Conservation (phyloP, 306 rosid genomes). For the Purshia tridentata region DNA sequence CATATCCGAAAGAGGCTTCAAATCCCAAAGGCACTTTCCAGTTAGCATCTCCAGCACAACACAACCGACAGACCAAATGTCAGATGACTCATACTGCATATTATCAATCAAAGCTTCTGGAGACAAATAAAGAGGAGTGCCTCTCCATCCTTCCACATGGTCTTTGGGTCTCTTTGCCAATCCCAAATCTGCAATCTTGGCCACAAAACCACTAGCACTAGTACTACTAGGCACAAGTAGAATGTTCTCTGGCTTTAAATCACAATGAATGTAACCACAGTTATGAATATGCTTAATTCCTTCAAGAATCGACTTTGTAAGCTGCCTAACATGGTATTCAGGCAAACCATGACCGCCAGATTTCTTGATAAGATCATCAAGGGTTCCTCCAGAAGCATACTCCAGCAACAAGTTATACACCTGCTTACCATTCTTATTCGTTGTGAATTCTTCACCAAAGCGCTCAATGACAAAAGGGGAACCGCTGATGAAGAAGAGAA, state of each 20-base stretch:
- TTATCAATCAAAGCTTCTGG: constrained; percentile 25
- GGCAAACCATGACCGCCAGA: constrained; percentile 12
- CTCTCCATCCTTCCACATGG: constrained; percentile 14
- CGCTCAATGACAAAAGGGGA: constrained; percentile 14
- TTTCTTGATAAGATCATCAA: constrained; percentile 21
- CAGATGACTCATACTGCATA: constrained; percentile 20
- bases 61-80: constrained; percentile 41
- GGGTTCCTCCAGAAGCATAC: constrained; percentile 30
- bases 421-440: constrained; percentile 15
- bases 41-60: constrained; percentile 34
- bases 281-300: constrained; percentile 29
- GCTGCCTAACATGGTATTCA: constrained; percentile 18
- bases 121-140: constrained; percentile 28
- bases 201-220: neutral
- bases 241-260: too few species aligned
- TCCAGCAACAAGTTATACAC: constrained; percentile 28
- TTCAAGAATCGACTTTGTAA: constrained; percentile 29
- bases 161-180: constrained; percentile 23
- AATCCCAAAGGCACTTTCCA: constrained; percentile 24
- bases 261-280: too few species aligned
- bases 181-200: constrained; percentile 38
- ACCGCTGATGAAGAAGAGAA: constrained; percentile 8
- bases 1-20: neutral
- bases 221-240: too few species aligned
- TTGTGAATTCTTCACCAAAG: constrained; percentile 26